Conservation (phyloP, 305 asterid species). For the Fraxinus floribunda region DNA sequence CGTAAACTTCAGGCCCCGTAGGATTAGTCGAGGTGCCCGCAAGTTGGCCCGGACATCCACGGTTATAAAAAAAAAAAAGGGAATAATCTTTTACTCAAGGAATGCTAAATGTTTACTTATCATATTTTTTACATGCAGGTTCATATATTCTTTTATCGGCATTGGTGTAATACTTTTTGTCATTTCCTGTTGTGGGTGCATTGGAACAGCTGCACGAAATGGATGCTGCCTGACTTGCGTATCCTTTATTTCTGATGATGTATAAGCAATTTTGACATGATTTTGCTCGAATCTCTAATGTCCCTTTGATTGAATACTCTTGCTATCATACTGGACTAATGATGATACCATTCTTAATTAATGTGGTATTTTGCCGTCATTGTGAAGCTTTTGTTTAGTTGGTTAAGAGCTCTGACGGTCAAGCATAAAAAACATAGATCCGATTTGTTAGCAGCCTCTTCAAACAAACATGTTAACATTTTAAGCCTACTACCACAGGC, state of each 20-base stretch:
- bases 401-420: slow-evolving; percentile 11
- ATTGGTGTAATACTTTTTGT: slow-evolving; percentile 65
- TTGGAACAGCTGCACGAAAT: slow-evolving; percentile 65
- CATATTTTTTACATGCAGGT: slow-evolving; percentile 57
- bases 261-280: not conserved
- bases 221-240: slow-evolving; percentile 96
- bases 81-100: not conserved
- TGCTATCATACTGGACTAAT: not conserved
- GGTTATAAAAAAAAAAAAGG: too few relatives aligned
- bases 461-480: not conserved
- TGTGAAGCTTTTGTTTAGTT: slow-evolving; percentile 2
- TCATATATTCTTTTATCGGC: slow-evolving; percentile 84
- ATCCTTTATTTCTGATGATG: slow-evolving; percentile 47
- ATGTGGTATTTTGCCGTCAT: not conserved
- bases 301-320: slow-evolving; percentile 8
- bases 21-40: too few relatives aligned
- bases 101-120: slow-evolving; percentile 5
- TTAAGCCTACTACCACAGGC: not conserved
- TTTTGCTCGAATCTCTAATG: slow-evolving; percentile 3
- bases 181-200: slow-evolving; percentile 92
- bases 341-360: not conserved
- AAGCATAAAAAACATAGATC: not conserved
- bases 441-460: slow-evolving; percentile 1
- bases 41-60: too few relatives aligned
- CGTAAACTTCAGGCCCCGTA: too few relatives aligned